These are phyloP conservation scores for Pseudozyma tsukubaensis DNA, from an alignment of 1,284 basidiomycete species.

Conservation along the genomic window DNA sequence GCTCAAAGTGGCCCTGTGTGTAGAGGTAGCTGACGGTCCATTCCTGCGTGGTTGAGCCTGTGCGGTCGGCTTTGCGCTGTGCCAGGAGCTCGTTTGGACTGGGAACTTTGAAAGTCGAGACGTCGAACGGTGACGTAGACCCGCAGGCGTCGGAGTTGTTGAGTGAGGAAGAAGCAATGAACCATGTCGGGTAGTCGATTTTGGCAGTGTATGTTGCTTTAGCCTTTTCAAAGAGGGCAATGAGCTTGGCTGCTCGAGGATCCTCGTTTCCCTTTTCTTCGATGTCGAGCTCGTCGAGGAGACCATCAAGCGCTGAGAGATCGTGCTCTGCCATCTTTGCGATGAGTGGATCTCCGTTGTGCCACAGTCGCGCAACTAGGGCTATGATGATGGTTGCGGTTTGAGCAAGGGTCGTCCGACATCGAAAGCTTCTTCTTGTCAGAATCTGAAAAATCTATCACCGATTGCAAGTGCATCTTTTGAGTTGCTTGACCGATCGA, in stretches of 20 bases:
- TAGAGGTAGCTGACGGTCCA: constrained; percentile 46
- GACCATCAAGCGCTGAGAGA: constrained; percentile 30
- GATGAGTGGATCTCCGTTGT: not conserved
- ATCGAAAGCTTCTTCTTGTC: too few relatives aligned
- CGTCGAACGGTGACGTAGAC: constrained; percentile 7
- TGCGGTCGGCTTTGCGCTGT: constrained; percentile 13
- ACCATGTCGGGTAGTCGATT: constrained; percentile 35
- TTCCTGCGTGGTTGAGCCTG: constrained; percentile 35
- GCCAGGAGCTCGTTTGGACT: constrained; percentile 12
- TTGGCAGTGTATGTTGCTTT: constrained; percentile 37
- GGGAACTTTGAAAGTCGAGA: constrained; percentile 6
- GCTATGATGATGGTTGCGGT: not conserved
- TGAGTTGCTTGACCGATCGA: not conserved
- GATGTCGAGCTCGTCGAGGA: constrained; percentile 43
- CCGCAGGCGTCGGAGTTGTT: not conserved
- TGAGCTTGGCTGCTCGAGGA: constrained; percentile 36
- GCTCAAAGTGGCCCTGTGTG: constrained; percentile 29
- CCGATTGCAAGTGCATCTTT: constrained; percentile 13
- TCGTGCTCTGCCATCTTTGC: constrained; percentile 31
- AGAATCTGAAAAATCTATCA: constrained; percentile 21
- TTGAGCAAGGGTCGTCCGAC: too few relatives aligned
- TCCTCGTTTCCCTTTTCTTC: constrained; percentile 23
- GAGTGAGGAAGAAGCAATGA: constrained; percentile 10
- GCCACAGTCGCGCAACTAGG: not conserved
- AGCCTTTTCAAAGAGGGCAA: constrained; percentile 41